Conservation (phyloP, 164 flowering plant genomes). For the Dillenia turbinata region DNA sequence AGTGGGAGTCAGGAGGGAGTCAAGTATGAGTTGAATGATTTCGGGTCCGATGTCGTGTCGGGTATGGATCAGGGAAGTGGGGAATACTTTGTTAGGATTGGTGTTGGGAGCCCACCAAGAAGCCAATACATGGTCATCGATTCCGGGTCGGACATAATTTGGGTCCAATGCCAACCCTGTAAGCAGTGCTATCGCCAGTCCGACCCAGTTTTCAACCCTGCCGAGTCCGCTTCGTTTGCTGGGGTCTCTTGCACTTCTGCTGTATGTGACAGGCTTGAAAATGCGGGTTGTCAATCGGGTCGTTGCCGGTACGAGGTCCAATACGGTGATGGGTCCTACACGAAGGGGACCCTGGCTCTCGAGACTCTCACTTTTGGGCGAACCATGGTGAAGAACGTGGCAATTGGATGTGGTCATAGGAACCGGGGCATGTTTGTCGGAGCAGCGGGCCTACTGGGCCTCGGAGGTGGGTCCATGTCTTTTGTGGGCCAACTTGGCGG, state of each 20-base stretch:
- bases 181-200: conserved; percentile 68
- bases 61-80: conserved; percentile 94
- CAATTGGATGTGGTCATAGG: conserved; percentile 88
- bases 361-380: conserved; percentile 55
- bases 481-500: conserved; percentile 78
- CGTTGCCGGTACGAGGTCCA: conserved; percentile 74
- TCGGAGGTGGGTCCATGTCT: conserved; percentile 85
- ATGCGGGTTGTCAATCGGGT: conserved; percentile 47
- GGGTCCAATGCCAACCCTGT: conserved; percentile 95
- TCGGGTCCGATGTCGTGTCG: conserved; percentile 84
- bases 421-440: conserved; percentile 88
- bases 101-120: conserved; percentile 84
- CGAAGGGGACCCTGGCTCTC: conserved; percentile 52
- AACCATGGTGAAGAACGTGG: conserved; percentile 52
- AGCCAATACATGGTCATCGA: conserved; percentile 81
- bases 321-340: conserved; percentile 71
- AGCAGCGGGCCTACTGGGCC: conserved; percentile 84
- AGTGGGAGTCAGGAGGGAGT: conserved; percentile 6
- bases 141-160: conserved; percentile 81
- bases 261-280: conserved; percentile 43
- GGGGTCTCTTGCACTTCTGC: conserved; percentile 63
- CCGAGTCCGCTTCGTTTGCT: conserved; percentile 55
- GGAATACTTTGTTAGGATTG: conserved; percentile 79
- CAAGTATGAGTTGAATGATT: conserved; percentile 35
- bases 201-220: conserved; percentile 85